Evolutionary conservation across 169 alveolate genomes (phyloP).

Genomic region (Plasmodium relictum): DNA sequence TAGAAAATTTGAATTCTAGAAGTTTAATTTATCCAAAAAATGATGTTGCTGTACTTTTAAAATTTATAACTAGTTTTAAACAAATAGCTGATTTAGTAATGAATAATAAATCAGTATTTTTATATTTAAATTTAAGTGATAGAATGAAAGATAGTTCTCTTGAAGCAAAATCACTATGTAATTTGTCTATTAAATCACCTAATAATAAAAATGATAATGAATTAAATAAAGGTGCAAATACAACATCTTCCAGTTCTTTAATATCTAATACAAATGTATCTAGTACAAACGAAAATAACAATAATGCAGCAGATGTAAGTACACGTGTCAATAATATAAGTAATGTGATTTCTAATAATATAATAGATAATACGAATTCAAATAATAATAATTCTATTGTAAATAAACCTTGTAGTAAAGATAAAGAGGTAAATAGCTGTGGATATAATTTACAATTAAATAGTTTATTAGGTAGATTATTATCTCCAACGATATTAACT

Average conservation of each 20-base stretch:
- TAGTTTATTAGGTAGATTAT: slow-evolving; percentile 80
- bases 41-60: slow-evolving; percentile 62
- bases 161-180: not conserved
- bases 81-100: slow-evolving; percentile 48
- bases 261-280: not conserved
- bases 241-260: no score
- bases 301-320: not conserved
- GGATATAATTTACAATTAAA: slow-evolving; percentile 77
- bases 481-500: slow-evolving; percentile 78
- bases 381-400: not conserved
- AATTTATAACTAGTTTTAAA: slow-evolving; percentile 54
- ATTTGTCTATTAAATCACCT: not conserved
- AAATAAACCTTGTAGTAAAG: slow-evolving; percentile 27
- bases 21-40: slow-evolving; percentile 59
- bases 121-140: slow-evolving; percentile 43
- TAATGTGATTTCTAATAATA: not conserved
- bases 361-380: not conserved
- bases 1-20: slow-evolving; percentile 44
- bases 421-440: slow-evolving; percentile 48
- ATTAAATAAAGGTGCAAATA: not conserved
- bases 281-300: not conserved
- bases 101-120: slow-evolving; percentile 36
- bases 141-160: slow-evolving; percentile 13
- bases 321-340: not conserved
- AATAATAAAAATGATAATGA: not conserved